Conservation (phyloP, 2,329 filamentous ascomycete species). For the Metarhizium guizhouense region DNA sequence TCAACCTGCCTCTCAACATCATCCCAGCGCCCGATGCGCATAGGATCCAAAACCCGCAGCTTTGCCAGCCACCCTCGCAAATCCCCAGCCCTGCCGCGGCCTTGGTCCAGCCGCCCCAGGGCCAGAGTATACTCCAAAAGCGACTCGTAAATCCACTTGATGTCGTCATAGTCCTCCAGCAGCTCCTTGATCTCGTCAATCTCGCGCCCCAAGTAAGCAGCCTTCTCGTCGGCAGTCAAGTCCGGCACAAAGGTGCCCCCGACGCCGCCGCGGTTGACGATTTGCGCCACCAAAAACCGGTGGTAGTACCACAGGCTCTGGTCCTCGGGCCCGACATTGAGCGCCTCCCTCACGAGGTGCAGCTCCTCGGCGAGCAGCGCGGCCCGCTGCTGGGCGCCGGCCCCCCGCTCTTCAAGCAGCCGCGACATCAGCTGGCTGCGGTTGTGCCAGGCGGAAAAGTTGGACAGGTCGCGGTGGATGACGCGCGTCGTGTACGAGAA, state of each 20-base stretch:
- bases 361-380: not conserved
- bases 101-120: not conserved
- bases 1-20: not conserved
- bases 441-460: conserved; percentile 3
- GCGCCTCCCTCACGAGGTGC: not conserved
- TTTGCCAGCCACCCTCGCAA: not conserved
- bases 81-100: not conserved
- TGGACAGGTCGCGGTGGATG: not conserved
- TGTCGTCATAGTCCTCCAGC: conserved; percentile 1
- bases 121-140: conserved; percentile 1
- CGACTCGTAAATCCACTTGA: conserved; percentile 3
- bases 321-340: conserved; percentile 3
- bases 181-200: conserved; percentile 2
- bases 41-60: conserved; percentile 1
- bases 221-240: not conserved
- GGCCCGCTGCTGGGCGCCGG: not conserved
- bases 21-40: conserved; percentile 2
- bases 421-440: not conserved
- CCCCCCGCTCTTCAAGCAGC: not conserved
- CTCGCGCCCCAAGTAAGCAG: not conserved
- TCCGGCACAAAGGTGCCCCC: not conserved
- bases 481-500: not conserved
- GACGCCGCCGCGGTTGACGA: not conserved
- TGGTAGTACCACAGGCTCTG: conserved; percentile 6
- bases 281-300: conserved; percentile 2